Base-by-base conservation (phyloP, 2,329 filamentous ascomycete species). In the Magnaporthales sp. region DNA sequence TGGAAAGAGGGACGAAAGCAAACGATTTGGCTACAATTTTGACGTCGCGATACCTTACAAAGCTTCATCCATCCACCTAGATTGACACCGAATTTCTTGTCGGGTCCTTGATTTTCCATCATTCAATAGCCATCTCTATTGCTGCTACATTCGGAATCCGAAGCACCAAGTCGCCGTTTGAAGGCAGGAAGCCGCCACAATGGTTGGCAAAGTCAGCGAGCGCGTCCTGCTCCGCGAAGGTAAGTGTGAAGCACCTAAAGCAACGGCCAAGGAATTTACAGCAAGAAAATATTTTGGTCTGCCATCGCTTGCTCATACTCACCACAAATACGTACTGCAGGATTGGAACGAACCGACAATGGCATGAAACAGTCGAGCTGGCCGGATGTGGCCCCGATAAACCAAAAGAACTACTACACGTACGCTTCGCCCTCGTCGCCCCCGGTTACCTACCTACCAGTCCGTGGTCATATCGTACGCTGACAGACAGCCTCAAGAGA, bases 381-480 rank as follows among this genome's bases (percentile, higher is more conserved):
- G 94, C 94, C 95, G 10, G 90, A 95, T 74, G 89, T 97, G 67
- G 85, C 87, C 60, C 92, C 95, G 73, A 99, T 99, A 79, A 99
- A 99, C 76, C 95, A 99, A 78, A 99, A 99, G 82, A 99, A 99
- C 78, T 99, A 99, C 79, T 97, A 97, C 77, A 97, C 93, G 92
- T 95, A 84, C 69, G 88, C 81, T 31, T 58, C n/a, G 22, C 46
- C 27, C 6, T 1, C 51, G 27, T n/a, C 24, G 29, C 62, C 67
- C 56, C n/a, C 54, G 22, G 24, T 22, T 58, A 13, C 54, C n/a
- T 10, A 6, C 54, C n/a, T 58, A 26, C 24, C 54, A 24, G 22
- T 22, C 54, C 24, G 22, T 13, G 24, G 22, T 26, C 54, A 26
- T 58, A 19, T 22, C 54, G 11, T 22, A 60, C 26, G 26, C 66